These are phyloP conservation scores for Termitomyces sp. DNA, from an alignment of 768 basidiomycete species.

Conservation along the genomic window DNA sequence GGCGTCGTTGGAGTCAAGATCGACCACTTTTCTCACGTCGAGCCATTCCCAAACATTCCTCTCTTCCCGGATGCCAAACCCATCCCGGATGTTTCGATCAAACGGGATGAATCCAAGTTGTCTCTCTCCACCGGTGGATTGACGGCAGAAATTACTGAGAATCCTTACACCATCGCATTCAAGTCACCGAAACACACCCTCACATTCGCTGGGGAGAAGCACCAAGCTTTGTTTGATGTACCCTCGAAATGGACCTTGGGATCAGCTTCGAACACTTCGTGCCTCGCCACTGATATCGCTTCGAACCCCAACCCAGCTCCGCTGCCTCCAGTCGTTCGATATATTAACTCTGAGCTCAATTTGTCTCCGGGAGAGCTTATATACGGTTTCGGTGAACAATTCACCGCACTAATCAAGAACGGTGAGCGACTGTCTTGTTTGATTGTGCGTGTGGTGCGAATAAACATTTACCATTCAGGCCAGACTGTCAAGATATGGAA, in stretches of 20 bases:
- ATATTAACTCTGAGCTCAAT: slow-evolving; percentile 57
- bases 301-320: slow-evolving; percentile 51
- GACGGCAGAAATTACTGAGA: slow-evolving; percentile 51
- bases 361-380: slow-evolving; percentile 67
- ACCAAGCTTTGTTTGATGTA: slow-evolving; percentile 55
- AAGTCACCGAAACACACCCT: slow-evolving; percentile 42
- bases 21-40: slow-evolving; percentile 44
- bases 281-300: slow-evolving; percentile 50
- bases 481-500: slow-evolving; percentile 67
- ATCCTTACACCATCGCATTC: slow-evolving; percentile 63
- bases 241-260: slow-evolving; percentile 49
- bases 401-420: slow-evolving; percentile 73
- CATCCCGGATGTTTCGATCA: slow-evolving; percentile 38
- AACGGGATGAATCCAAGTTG: slow-evolving; percentile 24
- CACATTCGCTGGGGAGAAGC: slow-evolving; percentile 49
- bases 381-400: slow-evolving; percentile 75
- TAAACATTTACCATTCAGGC: slow-evolving; percentile 27
- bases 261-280: slow-evolving; percentile 52
- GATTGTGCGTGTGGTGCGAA: slow-evolving; percentile 4
- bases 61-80: slow-evolving; percentile 61
- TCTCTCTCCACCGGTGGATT: slow-evolving; percentile 45
- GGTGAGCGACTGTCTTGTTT: slow-evolving; percentile 37
- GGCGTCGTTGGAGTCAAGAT: slow-evolving; percentile 56
- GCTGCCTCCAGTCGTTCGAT: slow-evolving; percentile 39
- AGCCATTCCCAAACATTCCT: slow-evolving; percentile 45